Conservation (phyloP, 2,329 filamentous ascomycete species). For the Elsinoe ampelina region DNA sequence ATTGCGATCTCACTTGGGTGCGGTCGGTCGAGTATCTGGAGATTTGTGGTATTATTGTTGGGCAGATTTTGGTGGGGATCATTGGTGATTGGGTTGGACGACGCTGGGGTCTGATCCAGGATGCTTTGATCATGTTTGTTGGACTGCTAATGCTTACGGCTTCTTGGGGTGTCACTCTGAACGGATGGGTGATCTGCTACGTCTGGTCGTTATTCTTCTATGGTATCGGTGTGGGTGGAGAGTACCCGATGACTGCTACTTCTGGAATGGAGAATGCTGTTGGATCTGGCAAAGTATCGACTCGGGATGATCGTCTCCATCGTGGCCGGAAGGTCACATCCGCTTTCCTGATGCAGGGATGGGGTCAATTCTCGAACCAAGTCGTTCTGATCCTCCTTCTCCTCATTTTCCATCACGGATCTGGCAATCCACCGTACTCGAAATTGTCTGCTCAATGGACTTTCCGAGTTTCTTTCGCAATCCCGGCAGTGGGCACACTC, state of each 20-base stretch:
- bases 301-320: slow-evolving; percentile 85
- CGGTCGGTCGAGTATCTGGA: slow-evolving; percentile 83
- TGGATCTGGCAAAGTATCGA: slow-evolving; percentile 77
- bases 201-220: slow-evolving; percentile 92
- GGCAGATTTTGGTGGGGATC: slow-evolving; percentile 79
- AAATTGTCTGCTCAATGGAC: slow-evolving; percentile 73
- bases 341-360: slow-evolving; percentile 96
- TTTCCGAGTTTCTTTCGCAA: slow-evolving; percentile 84
- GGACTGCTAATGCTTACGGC: slow-evolving; percentile 87
- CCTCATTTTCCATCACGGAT: slow-evolving; percentile 77
- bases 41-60: slow-evolving; percentile 88
- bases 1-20: slow-evolving; percentile 72
- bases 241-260: slow-evolving; percentile 95
- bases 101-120: slow-evolving; percentile 91
- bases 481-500: slow-evolving; percentile 80
- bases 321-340: slow-evolving; percentile 91
- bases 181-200: slow-evolving; percentile 97
- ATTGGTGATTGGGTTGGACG: slow-evolving; percentile 75
- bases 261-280: slow-evolving; percentile 89
- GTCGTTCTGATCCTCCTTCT: slow-evolving; percentile 77
- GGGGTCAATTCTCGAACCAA: slow-evolving; percentile 95
- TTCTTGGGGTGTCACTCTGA: slow-evolving; percentile 72
- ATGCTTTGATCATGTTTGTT: slow-evolving; percentile 87
- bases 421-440: slow-evolving; percentile 68
- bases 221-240: slow-evolving; percentile 63